A percentile compares a stretch with the other conserved stretches of the same genome.
Evolutionary conservation across 2,329 filamentous ascomycete species (phyloP).

Genomic region (Pleomassaria siparia): DNA sequence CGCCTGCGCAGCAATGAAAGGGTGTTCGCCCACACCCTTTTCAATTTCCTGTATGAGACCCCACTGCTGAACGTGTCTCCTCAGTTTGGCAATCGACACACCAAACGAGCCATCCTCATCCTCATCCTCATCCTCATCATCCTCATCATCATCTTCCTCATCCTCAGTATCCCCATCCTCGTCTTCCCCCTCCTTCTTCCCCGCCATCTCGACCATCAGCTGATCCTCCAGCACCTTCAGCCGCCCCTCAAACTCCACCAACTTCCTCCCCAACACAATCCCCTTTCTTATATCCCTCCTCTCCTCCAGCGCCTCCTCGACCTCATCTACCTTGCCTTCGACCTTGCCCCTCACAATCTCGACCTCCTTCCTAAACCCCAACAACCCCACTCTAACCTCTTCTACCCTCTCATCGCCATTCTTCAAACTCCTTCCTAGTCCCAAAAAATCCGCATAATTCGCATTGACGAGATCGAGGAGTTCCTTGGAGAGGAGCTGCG

Average conservation of each 20-base stretch:
- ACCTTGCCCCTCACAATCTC: conserved; percentile 72
- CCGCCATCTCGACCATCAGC: conserved; percentile 55
- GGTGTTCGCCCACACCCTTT: conserved; percentile 59
- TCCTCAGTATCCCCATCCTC: conserved; percentile 31
- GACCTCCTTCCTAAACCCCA: conserved; percentile 83
- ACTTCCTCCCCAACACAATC: conserved; percentile 62
- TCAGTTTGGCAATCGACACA: conserved; percentile 48
- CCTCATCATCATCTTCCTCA: conserved; percentile 28
- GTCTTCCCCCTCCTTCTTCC: conserved; percentile 19
- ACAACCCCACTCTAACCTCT: conserved; percentile 80
- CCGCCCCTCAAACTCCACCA: conserved; percentile 69
- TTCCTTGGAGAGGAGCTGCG: conserved; percentile 77
- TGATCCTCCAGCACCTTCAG: conserved; percentile 64
- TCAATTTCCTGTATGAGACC: conserved; percentile 56
- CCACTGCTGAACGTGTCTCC: conserved; percentile 61
- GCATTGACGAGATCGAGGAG: conserved; percentile 92
- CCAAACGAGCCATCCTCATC: conserved; percentile 28
- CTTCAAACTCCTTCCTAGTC: conserved; percentile 75
- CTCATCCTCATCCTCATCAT: conserved; percentile 32
- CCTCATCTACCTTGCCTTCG: conserved; percentile 62
- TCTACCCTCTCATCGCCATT: conserved; percentile 92
- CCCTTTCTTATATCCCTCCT: conserved; percentile 67
- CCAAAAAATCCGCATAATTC: conserved; percentile 90
- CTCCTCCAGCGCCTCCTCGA: conserved; percentile 64
- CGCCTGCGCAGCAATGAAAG: conserved; percentile 62